Percentiles rank a stretch among this genome's conserved stretches.
phyloP scores from a whole-genome alignment of 2,329 filamentous ascomycete species.

The Aschersonia sp. region DNA sequence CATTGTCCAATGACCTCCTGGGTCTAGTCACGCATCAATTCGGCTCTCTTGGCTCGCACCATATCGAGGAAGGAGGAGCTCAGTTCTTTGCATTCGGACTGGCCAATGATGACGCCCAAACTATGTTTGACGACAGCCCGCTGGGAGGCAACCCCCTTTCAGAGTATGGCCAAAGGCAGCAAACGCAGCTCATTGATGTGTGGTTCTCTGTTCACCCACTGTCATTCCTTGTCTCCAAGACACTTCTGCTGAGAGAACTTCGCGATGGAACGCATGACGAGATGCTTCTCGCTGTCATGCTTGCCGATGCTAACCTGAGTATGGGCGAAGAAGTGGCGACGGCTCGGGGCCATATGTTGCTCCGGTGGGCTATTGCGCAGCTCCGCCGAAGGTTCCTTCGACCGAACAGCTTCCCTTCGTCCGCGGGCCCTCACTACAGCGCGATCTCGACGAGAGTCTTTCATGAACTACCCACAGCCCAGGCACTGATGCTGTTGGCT shows the following conservation, averaged over 20 bases:
- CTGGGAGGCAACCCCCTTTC: slow-evolving; percentile 12
- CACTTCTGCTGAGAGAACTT: slow-evolving; percentile 21
- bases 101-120: slow-evolving; percentile 11
- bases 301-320: slow-evolving; percentile 22
- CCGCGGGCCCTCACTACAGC: slow-evolving; percentile 9
- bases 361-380: slow-evolving; percentile 19
- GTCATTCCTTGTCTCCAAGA: slow-evolving; percentile 25
- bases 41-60: slow-evolving; percentile 14
- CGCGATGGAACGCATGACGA: slow-evolving; percentile 10
- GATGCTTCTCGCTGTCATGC: not conserved
- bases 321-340: slow-evolving; percentile 14
- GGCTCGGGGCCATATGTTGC: slow-evolving; percentile 15
- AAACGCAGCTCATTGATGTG: slow-evolving; percentile 22
- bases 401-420: slow-evolving; percentile 7
- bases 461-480: slow-evolving; percentile 12
- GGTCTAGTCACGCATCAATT: slow-evolving; percentile 13
- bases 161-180: slow-evolving; percentile 16
- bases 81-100: slow-evolving; percentile 14
- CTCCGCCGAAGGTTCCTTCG: slow-evolving; percentile 12
- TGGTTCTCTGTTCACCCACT: slow-evolving; percentile 26
- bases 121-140: slow-evolving; percentile 16
- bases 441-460: slow-evolving; percentile 18
- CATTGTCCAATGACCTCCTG: slow-evolving; percentile 14
- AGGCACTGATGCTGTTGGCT: slow-evolving; percentile 19
- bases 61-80: slow-evolving; percentile 12